Conservation (phyloP, 345 rosid genomes). For the Microthlaspi erraticum region DNA sequence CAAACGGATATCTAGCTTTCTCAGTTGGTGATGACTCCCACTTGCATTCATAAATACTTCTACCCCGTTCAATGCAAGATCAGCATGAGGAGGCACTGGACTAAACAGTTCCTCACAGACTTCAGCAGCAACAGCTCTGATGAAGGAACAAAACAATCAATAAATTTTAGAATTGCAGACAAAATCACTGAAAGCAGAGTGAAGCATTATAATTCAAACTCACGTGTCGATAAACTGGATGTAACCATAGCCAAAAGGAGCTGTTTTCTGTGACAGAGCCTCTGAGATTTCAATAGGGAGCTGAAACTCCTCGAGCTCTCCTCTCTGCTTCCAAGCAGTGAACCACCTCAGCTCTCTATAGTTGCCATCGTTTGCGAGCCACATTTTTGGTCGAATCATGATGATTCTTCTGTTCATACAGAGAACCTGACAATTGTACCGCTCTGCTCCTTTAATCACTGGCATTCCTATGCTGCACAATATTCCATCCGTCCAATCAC, state of each 20-base stretch:
- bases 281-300: constrained; percentile 73
- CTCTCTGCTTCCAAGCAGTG: constrained; percentile 80
- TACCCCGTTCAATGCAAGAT: constrained; percentile 93
- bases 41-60: constrained; percentile 98
- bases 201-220: constrained; percentile 38
- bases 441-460: constrained; percentile 80
- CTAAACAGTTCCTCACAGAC: constrained; percentile 91
- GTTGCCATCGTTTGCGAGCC: constrained; percentile 93
- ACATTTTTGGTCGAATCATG: constrained; percentile 93
- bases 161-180: background rate
- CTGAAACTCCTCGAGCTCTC: constrained; percentile 74
- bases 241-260: constrained; percentile 89
- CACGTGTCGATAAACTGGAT: constrained; percentile 89
- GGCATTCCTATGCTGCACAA: constrained; percentile 98
- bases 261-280: constrained; percentile 76
- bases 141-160: constrained; percentile 12
- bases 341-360: constrained; percentile 93
- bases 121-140: constrained; percentile 95
- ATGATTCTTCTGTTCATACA: constrained; percentile 81
- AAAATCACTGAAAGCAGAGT: background rate
- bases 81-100: constrained; percentile 87
- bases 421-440: constrained; percentile 91
- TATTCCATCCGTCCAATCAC: constrained; percentile 87
- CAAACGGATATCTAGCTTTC: constrained; percentile 83
- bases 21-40: constrained; percentile 91